Percentiles rank a stretch among this genome's conserved stretches.
Conservation (phyloP, 306 rosid genomes). For the Acacia crassicarpa region DNA sequence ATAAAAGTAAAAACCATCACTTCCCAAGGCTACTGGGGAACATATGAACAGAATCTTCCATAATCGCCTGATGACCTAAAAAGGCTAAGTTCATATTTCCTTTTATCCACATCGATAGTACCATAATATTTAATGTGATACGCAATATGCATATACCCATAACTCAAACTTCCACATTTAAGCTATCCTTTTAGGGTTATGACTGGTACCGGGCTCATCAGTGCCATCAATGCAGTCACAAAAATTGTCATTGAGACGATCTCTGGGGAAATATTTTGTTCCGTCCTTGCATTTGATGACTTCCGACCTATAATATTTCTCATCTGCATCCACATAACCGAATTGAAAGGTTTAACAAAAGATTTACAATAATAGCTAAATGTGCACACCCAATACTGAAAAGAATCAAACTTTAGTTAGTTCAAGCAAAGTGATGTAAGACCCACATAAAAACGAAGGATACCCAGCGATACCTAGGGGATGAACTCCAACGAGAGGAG, state of each 20-base stretch:
- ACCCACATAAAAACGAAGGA: slow-evolving; percentile 9
- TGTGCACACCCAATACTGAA: slow-evolving; percentile 11
- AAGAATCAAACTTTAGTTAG: slow-evolving; percentile 24
- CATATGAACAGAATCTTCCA: not conserved
- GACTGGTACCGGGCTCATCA: slow-evolving; percentile 76
- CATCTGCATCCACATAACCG: slow-evolving; percentile 59
- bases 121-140: not conserved
- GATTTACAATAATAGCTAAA: slow-evolving; percentile 11
- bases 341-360: slow-evolving; percentile 21
- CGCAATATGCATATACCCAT: not conserved
- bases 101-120: not conserved
- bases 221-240: slow-evolving; percentile 92
- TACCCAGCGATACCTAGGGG: slow-evolving; percentile 58
- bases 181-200: not conserved
- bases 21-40: not conserved
- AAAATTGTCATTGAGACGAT: slow-evolving; percentile 80
- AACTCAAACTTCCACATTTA: not conserved
- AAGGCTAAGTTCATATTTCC: not conserved
- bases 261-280: slow-evolving; percentile 63
- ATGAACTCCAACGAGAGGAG: slow-evolving; percentile 63
- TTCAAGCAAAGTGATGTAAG: not conserved
- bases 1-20: slow-evolving; percentile 7
- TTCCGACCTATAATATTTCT: slow-evolving; percentile 55
- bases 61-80: not conserved
- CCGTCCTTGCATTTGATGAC: slow-evolving; percentile 76